Base-by-base conservation (phyloP, 2,329 filamentous ascomycete genomes). In the Ophiostoma montium region DNA sequence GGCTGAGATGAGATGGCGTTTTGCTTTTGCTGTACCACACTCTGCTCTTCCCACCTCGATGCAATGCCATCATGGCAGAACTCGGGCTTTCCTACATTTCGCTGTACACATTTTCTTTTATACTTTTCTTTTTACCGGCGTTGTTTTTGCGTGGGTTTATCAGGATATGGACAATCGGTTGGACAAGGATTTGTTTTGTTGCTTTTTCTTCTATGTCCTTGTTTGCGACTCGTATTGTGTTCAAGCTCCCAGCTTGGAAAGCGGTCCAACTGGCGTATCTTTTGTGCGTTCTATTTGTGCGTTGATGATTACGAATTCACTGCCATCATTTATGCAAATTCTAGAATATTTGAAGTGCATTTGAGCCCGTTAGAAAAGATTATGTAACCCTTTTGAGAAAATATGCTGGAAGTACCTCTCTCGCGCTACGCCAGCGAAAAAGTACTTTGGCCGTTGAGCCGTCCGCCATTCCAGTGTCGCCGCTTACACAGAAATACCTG, bases 401-500 rank as follows among this genome's bases (percentile, higher is more conserved):
- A 19, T 27, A 15, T n/a, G 21, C 19, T n/a, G n/a, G 9, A 41
- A n/a, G 38, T 41, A 30, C 38, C 21, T 41, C 13, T n/a, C 5
- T 3, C 38, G 27, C 38, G 13, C 15, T 41, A 19, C 8, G 2
- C 3, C 6, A 41, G 19, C 38, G 32, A 47, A 39, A 47, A 44
- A 10, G 18, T 50, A 50, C 49, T 27, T 39, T 8, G 3, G 1
- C 38, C 6, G 23, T 43, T 16, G 18, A 16, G 19, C 18, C 21
- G 6, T n/a, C 45, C 46, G 47, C 42, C 50, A 52, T 52, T 42
- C 50, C 50, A 52, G 50, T 38, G 19, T 30, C 11, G 33, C 46
- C 46, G 38, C 41, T 47, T 47, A 16, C 30, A 41, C 18, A 16
- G 32, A 19, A 23, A 21, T 18, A 27, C 23, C 23, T 16, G 23